Evolutionary conservation across 176 grass and related monocot genomes (phyloP), one percentile per base, ranked within the genome.

Genomic region (Bonia amplexicaulis): DNA sequence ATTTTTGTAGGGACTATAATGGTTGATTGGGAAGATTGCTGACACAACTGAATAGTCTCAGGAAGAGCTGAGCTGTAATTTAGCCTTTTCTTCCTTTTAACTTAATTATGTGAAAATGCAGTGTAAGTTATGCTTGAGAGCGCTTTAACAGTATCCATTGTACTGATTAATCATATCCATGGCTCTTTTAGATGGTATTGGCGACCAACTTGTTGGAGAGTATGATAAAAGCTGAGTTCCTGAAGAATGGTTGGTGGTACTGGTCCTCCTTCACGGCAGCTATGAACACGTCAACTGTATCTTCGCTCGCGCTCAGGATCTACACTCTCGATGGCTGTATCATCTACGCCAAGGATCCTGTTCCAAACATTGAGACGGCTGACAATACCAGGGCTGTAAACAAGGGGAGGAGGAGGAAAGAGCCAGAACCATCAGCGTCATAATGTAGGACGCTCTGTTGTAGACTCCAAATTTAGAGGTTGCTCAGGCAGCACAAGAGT

Each of bases 171-270:
- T 77, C 58, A 23, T 59, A 64, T 76, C 12, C 31, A 12, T 80
- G 55, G 35, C 77, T 88, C 23, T 90, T 87, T 41, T 78, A 99
- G 96, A 92, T 99, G 91, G 88, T 99, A 37, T 77, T 94, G 84
- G 91, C 93, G 69, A 88, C 87, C 17, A 89, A 80, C 55, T 54
- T 99, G 72, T 82, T 99, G 80, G 91, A 94, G 75, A 66, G 72
- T 23, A 94, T 96, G 93, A 88, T 96, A 76, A 99, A 92, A 89
- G 66, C 91, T 1, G 93, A 96, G 52, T 92, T 89, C 69, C 76
- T 99, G 83, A 96, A 95, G 88, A 90, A 93, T 41, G 82, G 78
- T 72, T 99, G 96, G 96, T 99, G 91, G 91, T 93, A 94, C 90
- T 99, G 96, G 96, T 99, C 93, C 47, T 95, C 89, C 73, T 89